Conservation (phyloP, 495 filamentous ascomycete species). For the Penicillium desertorum region DNA sequence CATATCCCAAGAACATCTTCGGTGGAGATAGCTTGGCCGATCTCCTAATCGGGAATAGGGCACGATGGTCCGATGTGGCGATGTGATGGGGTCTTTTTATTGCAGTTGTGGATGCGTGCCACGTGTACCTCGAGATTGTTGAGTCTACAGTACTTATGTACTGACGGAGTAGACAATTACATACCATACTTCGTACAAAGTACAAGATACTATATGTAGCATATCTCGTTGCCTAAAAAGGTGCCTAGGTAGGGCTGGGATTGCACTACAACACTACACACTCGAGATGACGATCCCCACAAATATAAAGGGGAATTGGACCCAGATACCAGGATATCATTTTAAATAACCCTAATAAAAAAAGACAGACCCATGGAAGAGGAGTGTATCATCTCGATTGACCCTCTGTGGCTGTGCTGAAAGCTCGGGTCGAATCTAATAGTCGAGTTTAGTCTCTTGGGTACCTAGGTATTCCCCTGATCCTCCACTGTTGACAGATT, state of each 20-base stretch:
- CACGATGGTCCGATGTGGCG: conserved; percentile 4
- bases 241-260: conserved; percentile 1
- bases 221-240: conserved; percentile 6
- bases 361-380: too few relatives aligned
- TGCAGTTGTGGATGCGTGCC: conserved; percentile 1
- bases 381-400: not conserved
- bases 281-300: not conserved
- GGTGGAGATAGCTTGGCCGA: conserved; percentile 6
- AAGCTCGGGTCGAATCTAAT: conserved; percentile 14
- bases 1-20: not conserved
- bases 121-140: conserved; percentile 4
- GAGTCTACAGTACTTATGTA: not conserved
- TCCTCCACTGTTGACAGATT: not conserved
- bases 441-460: not conserved
- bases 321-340: too few relatives aligned
- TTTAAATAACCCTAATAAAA: too few relatives aligned
- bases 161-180: too few relatives aligned
- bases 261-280: too few relatives aligned
- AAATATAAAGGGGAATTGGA: not conserved
- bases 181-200: too few relatives aligned
- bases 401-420: conserved; percentile 10
- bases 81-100: conserved; percentile 1
- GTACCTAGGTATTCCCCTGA: not conserved
- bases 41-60: conserved; percentile 8
- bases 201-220: not conserved